Evolutionary conservation across 2,329 filamentous ascomycete species (phyloP).

Genomic region (Colletotrichum caudatum): DNA sequence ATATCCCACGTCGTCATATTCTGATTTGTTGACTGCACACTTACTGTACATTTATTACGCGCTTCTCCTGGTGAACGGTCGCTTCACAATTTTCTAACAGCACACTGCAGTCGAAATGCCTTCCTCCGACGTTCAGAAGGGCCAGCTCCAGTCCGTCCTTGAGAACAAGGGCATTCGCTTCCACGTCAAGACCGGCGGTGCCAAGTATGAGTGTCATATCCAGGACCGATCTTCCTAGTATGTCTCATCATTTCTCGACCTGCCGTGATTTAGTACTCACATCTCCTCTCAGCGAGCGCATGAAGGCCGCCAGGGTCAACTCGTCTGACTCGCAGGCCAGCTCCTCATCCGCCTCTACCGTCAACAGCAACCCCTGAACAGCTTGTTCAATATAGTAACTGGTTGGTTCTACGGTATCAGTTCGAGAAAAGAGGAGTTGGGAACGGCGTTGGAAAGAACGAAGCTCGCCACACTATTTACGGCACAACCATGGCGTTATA

Average conservation of each 20-base stretch:
- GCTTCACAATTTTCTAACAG: not conserved
- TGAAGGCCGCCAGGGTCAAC: slow-evolving; percentile 53
- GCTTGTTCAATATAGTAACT: not conserved
- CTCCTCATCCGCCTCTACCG: slow-evolving; percentile 45
- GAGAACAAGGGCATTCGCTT: slow-evolving; percentile 56
- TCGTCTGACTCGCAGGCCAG: slow-evolving; percentile 53
- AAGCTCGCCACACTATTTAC: slow-evolving; percentile 6
- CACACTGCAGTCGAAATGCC: slow-evolving; percentile 20
- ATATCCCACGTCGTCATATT: not conserved
- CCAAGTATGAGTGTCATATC: slow-evolving; percentile 56
- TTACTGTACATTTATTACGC: not conserved
- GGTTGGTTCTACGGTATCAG: not conserved
- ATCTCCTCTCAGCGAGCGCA: slow-evolving; percentile 52
- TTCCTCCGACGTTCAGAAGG: slow-evolving; percentile 29
- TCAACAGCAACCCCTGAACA: slow-evolving; percentile 40
- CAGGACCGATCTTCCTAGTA: slow-evolving; percentile 61
- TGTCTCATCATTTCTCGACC: slow-evolving; percentile 42
- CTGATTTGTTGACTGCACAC: not conserved
- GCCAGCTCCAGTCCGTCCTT: slow-evolving; percentile 25
- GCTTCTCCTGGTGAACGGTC: not conserved
- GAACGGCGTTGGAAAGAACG: not conserved
- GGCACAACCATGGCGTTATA: slow-evolving; percentile 25
- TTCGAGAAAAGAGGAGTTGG: not conserved
- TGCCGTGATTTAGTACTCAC: slow-evolving; percentile 32
- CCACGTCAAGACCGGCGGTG: slow-evolving; percentile 57